Evolutionary conservation across 768 basidiomycete genomes (phyloP), one percentile per base, ranked within the genome.

Genomic region (Leucocoprinus birnbaumii): DNA sequence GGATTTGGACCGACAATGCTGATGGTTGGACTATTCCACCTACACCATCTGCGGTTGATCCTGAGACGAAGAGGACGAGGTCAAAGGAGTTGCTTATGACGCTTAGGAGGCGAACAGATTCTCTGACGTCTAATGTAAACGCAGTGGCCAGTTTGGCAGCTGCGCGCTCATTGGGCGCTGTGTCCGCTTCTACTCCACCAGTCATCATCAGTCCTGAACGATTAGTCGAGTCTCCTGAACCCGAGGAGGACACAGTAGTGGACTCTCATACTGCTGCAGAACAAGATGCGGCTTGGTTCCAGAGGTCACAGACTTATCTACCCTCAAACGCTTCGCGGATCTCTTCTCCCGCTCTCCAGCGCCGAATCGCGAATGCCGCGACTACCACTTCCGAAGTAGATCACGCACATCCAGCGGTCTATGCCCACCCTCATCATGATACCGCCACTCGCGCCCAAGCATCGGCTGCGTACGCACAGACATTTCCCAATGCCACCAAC

Each of bases 81-180:
- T 55, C 54, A 41, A 55, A 44, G 22, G 54, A 55, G 47, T 22
- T 55, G 47, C 48, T 55, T 11, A 55, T 55, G 54, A 49, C 54
- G 5, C 38, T 55, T 10, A 48, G 54, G 31, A 48, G 54, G 31
- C 48, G 54, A 43, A 55, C 54, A 0, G 54, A 55, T 27, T 55
- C 54, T 3, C 21, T 49, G 10, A 31, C 54, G 13, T 55, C 54
- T 19, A 55, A 35, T 18, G 40, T 40, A 34, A 34, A 38, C 4
- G 21, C 47, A 19, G 4, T 41, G 22, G 47, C 41, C 19, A 55
- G 27, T 44, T 27, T 44, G 19, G 31, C 38, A 34, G 47, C 31
- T 40, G 24, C 45, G 19, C n/a, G 46, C n/a, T 48, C 45, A 34
- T 19, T 27, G 9, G 53, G 46, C 2, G 37, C 27, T 31, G 26